Base-by-base conservation (phyloP, 1,284 basidiomycete genomes). In the Xanthoconium separans region DNA sequence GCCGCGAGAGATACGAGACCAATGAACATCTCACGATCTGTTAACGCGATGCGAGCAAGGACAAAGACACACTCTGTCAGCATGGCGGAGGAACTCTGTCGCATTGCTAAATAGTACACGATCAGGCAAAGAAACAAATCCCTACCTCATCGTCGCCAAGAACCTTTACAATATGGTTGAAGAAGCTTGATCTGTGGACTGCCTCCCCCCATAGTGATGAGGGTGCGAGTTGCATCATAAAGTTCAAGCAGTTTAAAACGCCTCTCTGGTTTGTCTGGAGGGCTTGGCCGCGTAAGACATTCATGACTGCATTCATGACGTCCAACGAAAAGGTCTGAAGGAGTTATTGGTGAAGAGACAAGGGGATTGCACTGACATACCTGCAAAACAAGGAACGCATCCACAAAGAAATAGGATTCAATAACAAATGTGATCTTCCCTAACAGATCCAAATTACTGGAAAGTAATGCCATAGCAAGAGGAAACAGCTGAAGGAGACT, bases 381-480 rank as follows among this genome's bases (percentile, higher is more conserved):
- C 78, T 89, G 83, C 36, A 91, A 69, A 47, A 95, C 74, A 7
- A 76, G 70, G n/a, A 71, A 54, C 0, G 84, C 83, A 66, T 92
- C 89, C 6, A 93, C 75, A 10, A 95, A 69, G 52, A 91, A 73
- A 69, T 95, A 95, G 2, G 90, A 90, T 66, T 93, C 89, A n/a
- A 92, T 64, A 37, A 95, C 80, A 49, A 73, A 73, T 10, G 83
- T 80, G 27, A 86, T 77, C 54, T 78, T 84, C n/a, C 83, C 82
- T 16, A 93, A 71, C 22, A 93, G 67, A 64, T 95, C 93, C 57
- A 93, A 73, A 65, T 95, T 92, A 31, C 77, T 77, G 4, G 80
- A 76, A 13, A 95, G 74, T 15, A 89, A 72, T 24, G 71, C 60
- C 13, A 93, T 69, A 4, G 84, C 80, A 20, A 81, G 71, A 16